These are phyloP conservation scores for Royoungia palumana DNA, from an alignment of 768 basidiomycete genomes.

Conservation along the genomic window DNA sequence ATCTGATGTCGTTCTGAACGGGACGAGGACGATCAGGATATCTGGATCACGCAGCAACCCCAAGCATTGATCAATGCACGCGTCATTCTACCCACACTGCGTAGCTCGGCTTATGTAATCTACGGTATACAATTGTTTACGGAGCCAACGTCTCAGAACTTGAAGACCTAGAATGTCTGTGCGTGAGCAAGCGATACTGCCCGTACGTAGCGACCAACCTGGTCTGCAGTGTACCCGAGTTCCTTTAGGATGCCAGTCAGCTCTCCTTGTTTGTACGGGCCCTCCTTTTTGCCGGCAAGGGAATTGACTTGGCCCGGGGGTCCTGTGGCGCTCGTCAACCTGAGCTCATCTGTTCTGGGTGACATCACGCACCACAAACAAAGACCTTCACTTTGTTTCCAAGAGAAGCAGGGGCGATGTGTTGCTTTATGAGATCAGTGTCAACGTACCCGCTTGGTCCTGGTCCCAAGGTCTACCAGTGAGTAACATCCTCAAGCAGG, in stretches of 20 bases:
- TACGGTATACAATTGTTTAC: constrained; percentile 5
- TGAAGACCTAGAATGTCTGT: constrained; percentile 34
- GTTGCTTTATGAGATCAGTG: constrained; percentile 66
- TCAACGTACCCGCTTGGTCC: constrained; percentile 75
- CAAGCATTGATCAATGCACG: constrained; percentile 27
- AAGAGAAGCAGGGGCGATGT: constrained; percentile 60
- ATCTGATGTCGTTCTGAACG: background rate
- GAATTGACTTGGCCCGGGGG: constrained; percentile 89
- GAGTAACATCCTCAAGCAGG: constrained; percentile 3
- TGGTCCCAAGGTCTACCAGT: constrained; percentile 17
- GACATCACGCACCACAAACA: constrained; percentile 68
- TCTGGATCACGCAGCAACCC: constrained; percentile 17
- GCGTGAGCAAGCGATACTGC: background rate
- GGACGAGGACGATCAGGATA: constrained; percentile 13
- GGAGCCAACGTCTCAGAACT: constrained; percentile 34
- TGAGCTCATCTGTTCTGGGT: background rate
- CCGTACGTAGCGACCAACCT: constrained; percentile 47
- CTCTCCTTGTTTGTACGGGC: constrained; percentile 75
- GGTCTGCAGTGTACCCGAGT: constrained; percentile 78
- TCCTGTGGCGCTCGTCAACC: constrained; percentile 34
- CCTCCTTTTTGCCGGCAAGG: constrained; percentile 84
- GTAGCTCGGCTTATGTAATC: constrained; percentile 28
- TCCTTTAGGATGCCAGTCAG: constrained; percentile 83
- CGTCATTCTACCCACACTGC: constrained; percentile 17
- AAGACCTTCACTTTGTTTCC: constrained; percentile 85